These are phyloP conservation scores for Aspergillus avenaceus DNA, from an alignment of 495 filamentous ascomycete genomes.

Conservation along the genomic window DNA sequence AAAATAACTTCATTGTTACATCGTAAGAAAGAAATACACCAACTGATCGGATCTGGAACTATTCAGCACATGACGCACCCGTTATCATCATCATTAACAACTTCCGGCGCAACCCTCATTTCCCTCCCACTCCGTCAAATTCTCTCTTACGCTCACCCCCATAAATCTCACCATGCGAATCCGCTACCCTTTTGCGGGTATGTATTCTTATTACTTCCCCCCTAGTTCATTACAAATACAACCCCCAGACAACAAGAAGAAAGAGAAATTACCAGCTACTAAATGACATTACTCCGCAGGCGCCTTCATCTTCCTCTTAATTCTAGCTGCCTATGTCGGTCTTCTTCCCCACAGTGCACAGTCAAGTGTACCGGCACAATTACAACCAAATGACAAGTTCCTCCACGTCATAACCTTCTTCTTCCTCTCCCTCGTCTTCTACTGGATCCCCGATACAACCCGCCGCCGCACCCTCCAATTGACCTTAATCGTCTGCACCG, in stretches of 20 bases:
- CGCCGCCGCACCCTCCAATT: constrained; percentile 79
- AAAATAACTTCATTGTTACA: not conserved
- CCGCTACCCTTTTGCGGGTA: constrained; percentile 70
- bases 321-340: constrained; percentile 74
- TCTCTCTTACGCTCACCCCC: constrained; percentile 2
- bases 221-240: not conserved
- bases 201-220: constrained; percentile 15
- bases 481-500: constrained; percentile 76
- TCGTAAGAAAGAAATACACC: no score
- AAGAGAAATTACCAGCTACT: constrained; percentile 4
- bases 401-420: constrained; percentile 90
- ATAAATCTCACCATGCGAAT: constrained; percentile 57
- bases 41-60: no score
- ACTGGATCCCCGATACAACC: constrained; percentile 93
- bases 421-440: constrained; percentile 79
- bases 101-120: constrained; percentile 16
- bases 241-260: not conserved
- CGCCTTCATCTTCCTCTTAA: constrained; percentile 71
- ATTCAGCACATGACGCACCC: constrained; percentile 30
- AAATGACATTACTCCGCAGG: constrained; percentile 37
- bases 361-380: constrained; percentile 61
- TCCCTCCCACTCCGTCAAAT: not conserved
- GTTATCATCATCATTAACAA: constrained; percentile 17
- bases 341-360: constrained; percentile 57
- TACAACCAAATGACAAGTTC: constrained; percentile 79